These are phyloP conservation scores for Pulveroboletus sp. DNA, from an alignment of 768 basidiomycete species.

Conservation along the genomic window DNA sequence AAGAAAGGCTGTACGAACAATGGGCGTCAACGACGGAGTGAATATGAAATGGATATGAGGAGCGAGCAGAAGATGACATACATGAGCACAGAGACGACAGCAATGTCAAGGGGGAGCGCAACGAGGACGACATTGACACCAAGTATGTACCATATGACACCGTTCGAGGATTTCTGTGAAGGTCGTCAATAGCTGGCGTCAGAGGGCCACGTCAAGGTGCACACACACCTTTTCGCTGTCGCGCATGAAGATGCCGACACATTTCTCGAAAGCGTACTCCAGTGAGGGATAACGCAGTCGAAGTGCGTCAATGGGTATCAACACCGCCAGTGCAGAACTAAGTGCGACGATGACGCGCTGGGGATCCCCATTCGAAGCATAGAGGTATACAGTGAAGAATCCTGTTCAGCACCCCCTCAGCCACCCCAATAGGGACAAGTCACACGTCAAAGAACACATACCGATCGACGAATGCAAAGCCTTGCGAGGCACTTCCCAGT, in stretches of 20 bases:
- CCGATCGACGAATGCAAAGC: constrained; percentile 85
- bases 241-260: constrained; percentile 82
- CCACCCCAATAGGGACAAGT: background rate
- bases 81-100: constrained; percentile 88
- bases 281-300: constrained; percentile 63
- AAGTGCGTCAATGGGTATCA: constrained; percentile 71
- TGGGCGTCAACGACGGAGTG: background rate
- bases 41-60: background rate
- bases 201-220: background rate
- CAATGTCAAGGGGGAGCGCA: constrained; percentile 79
- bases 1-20: constrained; percentile 61
- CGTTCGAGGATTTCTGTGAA: constrained; percentile 59
- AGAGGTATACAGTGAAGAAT: constrained; percentile 59
- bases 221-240: constrained; percentile 69
- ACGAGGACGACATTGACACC: constrained; percentile 76
- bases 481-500: constrained; percentile 92
- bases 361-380: constrained; percentile 44
- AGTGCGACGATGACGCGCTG: constrained; percentile 56
- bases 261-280: constrained; percentile 63
- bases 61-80: constrained; percentile 35
- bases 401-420: constrained; percentile 35
- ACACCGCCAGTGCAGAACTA: constrained; percentile 58
- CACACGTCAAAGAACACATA: constrained; percentile 34
- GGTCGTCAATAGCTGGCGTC: background rate
- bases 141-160: constrained; percentile 84